Evolutionary conservation across 1,139 yeast genomes (phyloP), one percentile per base, ranked within the genome.

Genomic region (Debaryomyces udenii): DNA sequence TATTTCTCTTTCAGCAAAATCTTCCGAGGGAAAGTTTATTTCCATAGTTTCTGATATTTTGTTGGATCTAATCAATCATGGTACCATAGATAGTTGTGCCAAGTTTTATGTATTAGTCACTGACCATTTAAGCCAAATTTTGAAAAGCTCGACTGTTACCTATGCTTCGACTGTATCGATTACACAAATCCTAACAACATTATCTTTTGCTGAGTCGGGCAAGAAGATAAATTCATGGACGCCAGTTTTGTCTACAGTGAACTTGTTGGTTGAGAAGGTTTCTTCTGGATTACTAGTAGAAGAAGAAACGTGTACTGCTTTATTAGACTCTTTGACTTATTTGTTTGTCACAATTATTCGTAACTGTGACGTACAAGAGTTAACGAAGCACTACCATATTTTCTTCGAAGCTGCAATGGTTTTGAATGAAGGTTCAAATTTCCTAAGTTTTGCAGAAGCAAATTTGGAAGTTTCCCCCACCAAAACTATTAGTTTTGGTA

Each of bases 131-230:
- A 40, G 42, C 15, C 34, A 40, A 6, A 40, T 48, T 4, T 26
- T 63, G 27, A 39, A 49, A 2, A 32, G 45, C 7, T 42, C 44
- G 18, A 32, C 40, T 4, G 39, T 39, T 6, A 42, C 44, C 11
- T 37, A 42, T 16, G 34, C 52, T 4, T 39, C 51, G 6, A 46
- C 51, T 15, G 44, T 53, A 17, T 52, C 64, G 3, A 51, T 61
- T 9, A 40, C 62, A 18, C 74, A 68, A 44, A 41, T 72, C 9
- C 48, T 70, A 23, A 59, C 74, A 0, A 62, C 82, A 0, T 55
- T 83, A 37, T 56, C 74, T 0, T 85, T 83, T 60, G 81, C 86
- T 1, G 90, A 84, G 45, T 80, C 88, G 29, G 93, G 93, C 51
- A 74, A 64, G 45, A 83, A 81, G 52, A 72, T 83, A 6, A 55